Base-by-base conservation (phyloP, 352 stramenopile species). In the Pythium plurisporium region DNA sequence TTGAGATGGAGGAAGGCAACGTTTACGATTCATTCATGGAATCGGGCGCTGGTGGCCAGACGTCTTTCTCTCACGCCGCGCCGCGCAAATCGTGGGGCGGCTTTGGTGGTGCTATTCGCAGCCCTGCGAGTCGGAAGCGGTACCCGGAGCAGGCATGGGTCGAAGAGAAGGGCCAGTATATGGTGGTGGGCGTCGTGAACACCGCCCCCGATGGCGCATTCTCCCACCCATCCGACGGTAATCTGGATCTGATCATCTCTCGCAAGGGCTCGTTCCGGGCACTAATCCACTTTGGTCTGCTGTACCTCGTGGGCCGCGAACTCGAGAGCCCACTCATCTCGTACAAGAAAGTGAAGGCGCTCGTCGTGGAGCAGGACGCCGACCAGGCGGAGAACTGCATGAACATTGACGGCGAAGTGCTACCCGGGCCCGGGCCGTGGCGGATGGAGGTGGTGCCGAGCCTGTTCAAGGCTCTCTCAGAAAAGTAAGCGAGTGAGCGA, bases 371-470 rank as follows among this genome's bases (percentile, higher is more conserved):
- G 33, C 74, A 79, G 19, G 46, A 63, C 38, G 37, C 44, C 44
- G 78, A 92, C 49, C 64, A 91, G 45, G 31, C 62, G 19, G 60
- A 66, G 6, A 76, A 89, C 59, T 76, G 75, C 60, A 87, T 89
- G 74, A 93, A 93, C 66, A 93, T 89, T 46, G 82, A 93, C 56
- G 82, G 82, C 26, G 82, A 93, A 65, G 80, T 89, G 50, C 64
- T 93, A 19, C 43, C 66, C 5, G 69, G 70, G 1, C 68, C 68
- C 3, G 82, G 82, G 5, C 80, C 82, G 1, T 93, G 80, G 78
- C 79, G 79, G n/a, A 89, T 90, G 71, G 82, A 93, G 50, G 72
- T 93, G 25, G 76, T 93, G 19, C 82, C 82, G n/a, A 93, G 82
- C 55, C 72, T 93, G 41, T 93, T 93, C 67, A 93, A 93, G 64